Evolutionary conservation across 345 rosid species (phyloP), one percentile per base, ranked within the genome.

Genomic region (Laguncularia racemosa): DNA sequence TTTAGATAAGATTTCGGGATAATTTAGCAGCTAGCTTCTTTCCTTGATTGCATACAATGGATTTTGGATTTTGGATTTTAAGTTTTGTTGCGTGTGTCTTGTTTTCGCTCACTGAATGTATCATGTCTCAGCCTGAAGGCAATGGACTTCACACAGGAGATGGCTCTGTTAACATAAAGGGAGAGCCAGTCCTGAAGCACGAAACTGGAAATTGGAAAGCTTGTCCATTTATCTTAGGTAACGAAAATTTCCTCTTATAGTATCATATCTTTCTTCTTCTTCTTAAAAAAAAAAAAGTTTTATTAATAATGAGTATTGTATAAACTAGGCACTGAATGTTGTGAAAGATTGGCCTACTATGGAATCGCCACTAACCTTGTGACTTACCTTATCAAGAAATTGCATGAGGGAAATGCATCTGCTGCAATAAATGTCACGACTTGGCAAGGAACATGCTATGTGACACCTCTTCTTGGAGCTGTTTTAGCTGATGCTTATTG

Each of bases 261-360:
- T 23, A 26, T 17, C 14, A 12, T 28, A n/a, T 1, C 14, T 11
- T 43, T n/a, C n/a, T 23, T 6, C 18, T n/a, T 3, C 16, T 16
- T 45, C 26, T 46, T 46, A n/a, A 44, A 16, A 23, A 2, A 23
- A 23, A 2, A 23, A 23, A 23, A 23, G 5, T 33, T 7, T 33
- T 33, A 33, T 33, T 33, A 7, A 33, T 9, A 33, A 0, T 9
- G 40, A 33, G 40, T 50, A 10, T 55, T 16, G 1, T n/a, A 16
- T 16, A 13, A 55, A 44, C 16, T 48, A 77, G 82, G 83, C n/a
- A 74, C 64, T 2, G 79, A 78, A 56, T 74, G 83, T 38, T 66
- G 83, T 58, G 83, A 78, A 59, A 74, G 83, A n/a, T 65, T 78
- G 72, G 83, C 83, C 16, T 78, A 65, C 67, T 78, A 74, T 46